Evolutionary conservation across 2,329 filamentous ascomycete genomes (phyloP).

Genomic region (Aspergillus sp.): DNA sequence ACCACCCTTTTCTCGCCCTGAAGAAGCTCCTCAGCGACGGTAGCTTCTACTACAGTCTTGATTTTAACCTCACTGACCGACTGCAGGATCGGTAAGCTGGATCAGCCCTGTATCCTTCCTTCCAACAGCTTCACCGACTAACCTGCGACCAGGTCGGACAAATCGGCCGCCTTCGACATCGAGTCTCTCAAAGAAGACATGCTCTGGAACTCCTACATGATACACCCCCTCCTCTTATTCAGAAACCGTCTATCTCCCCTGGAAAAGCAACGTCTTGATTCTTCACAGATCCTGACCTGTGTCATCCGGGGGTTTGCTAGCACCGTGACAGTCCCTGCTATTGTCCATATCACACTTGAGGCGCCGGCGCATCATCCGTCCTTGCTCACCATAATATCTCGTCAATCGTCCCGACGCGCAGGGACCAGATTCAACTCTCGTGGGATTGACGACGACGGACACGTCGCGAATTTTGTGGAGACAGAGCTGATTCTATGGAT

Average conservation of each 20-base stretch:
- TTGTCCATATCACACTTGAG: slow-evolving; percentile 66
- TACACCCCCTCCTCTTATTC: slow-evolving; percentile 85
- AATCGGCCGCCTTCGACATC: slow-evolving; percentile 78
- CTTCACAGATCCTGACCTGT: slow-evolving; percentile 82
- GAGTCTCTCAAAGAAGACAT: slow-evolving; percentile 91
- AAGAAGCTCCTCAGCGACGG: slow-evolving; percentile 91
- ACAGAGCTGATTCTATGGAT: slow-evolving; percentile 92
- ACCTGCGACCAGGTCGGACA: slow-evolving; percentile 58
- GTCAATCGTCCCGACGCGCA: slow-evolving; percentile 83
- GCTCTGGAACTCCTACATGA: slow-evolving; percentile 99
- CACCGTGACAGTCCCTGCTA: slow-evolving; percentile 79
- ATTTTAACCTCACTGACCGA: slow-evolving; percentile 93
- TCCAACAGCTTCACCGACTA: slow-evolving; percentile 7
- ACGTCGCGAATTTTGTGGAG: slow-evolving; percentile 98
- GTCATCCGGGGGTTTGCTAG: slow-evolving; percentile 91
- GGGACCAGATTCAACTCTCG: slow-evolving; percentile 96
- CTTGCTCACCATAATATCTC: slow-evolving; percentile 82
- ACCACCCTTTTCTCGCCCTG: slow-evolving; percentile 86
- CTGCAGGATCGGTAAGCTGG: slow-evolving; percentile 73
- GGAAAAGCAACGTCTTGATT: slow-evolving; percentile 77
- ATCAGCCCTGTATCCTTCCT: slow-evolving; percentile 10
- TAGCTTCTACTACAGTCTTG: slow-evolving; percentile 97
- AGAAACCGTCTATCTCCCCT: slow-evolving; percentile 72
- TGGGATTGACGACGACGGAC: slow-evolving; percentile 94
- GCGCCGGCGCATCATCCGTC: slow-evolving; percentile 71